A percentile compares a stretch with the other conserved stretches of the same genome.
These are phyloP conservation scores for Boletellus sp. DNA, from an alignment of 768 basidiomycete species.

Conservation along the genomic window DNA sequence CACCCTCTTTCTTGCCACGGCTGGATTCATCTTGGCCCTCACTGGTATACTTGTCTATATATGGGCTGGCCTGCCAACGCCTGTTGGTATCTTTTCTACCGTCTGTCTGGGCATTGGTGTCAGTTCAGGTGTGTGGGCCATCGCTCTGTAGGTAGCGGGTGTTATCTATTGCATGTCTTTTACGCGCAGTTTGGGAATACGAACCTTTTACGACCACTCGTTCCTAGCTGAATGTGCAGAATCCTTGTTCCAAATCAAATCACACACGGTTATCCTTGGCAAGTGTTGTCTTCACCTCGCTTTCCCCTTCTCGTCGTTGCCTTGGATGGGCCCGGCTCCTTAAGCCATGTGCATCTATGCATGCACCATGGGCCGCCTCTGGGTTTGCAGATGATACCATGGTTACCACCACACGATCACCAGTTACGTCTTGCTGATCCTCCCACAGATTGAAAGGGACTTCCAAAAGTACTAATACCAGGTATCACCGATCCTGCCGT, in stretches of 20 bases:
- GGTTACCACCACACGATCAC: too few relatives aligned
- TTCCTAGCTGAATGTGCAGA: background rate
- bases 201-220: background rate
- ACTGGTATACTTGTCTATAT: slow-evolving; percentile 25
- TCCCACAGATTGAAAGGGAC: too few relatives aligned
- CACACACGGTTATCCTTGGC: slow-evolving; percentile 1
- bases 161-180: background rate
- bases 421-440: too few relatives aligned
- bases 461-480: too few relatives aligned
- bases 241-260: background rate
- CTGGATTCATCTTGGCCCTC: slow-evolving; percentile 25
- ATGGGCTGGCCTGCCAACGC: slow-evolving; percentile 22
- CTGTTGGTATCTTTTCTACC: slow-evolving; percentile 28
- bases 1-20: slow-evolving; percentile 19
- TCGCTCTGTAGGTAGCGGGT: slow-evolving; percentile 13
- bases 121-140: slow-evolving; percentile 24
- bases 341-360: too few relatives aligned
- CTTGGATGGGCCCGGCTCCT: too few relatives aligned
- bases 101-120: slow-evolving; percentile 22
- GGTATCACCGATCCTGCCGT: too few relatives aligned
- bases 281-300: slow-evolving; percentile 8
- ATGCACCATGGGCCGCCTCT: too few relatives aligned
- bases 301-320: slow-evolving; percentile 7
- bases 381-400: too few relatives aligned
- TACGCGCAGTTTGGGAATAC: background rate